Percentiles rank a stretch among this genome's conserved stretches.
These are phyloP conservation scores for Xerocomus amazonicus DNA, from an alignment of 1,284 basidiomycete genomes.

Conservation along the genomic window DNA sequence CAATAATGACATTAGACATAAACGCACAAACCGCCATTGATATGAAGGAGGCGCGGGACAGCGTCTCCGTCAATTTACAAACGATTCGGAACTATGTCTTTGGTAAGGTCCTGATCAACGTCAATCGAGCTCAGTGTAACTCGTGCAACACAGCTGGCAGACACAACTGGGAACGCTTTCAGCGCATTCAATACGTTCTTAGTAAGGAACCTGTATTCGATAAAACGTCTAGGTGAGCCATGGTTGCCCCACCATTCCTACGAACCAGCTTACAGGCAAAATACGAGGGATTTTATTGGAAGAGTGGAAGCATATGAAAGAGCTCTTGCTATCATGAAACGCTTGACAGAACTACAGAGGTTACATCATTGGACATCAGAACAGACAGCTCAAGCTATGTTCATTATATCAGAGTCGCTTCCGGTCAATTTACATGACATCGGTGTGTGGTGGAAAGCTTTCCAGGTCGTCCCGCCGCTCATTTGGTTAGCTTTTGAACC, in stretches of 20 bases:
- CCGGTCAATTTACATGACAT: conserved; percentile 53
- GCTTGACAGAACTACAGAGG: conserved; percentile 55
- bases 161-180: conserved; percentile 46
- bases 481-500: conserved; percentile 56
- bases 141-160: conserved; percentile 41
- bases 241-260: not conserved
- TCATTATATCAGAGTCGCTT: conserved; percentile 48
- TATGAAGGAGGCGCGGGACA: conserved; percentile 44
- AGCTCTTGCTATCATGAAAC: conserved; percentile 43
- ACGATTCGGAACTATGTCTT: conserved; percentile 46
- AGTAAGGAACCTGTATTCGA: conserved; percentile 60
- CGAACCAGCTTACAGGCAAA: not conserved
- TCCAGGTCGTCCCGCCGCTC: not conserved
- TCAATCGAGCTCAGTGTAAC: not conserved
- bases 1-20: conserved; percentile 28
- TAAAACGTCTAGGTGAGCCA: conserved; percentile 54
- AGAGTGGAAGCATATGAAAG: conserved; percentile 24
- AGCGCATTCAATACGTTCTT: conserved; percentile 48
- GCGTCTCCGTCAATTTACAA: conserved; percentile 40
- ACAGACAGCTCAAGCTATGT: conserved; percentile 44
- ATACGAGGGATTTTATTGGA: conserved; percentile 26
- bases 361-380: conserved; percentile 49
- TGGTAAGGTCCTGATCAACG: conserved; percentile 36
- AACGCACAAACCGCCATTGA: conserved; percentile 49
- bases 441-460: conserved; percentile 39